Evolutionary conservation across 768 basidiomycete genomes (phyloP), one percentile per base, ranked within the genome.

Genomic region (Macrolepiota albuminosa): DNA sequence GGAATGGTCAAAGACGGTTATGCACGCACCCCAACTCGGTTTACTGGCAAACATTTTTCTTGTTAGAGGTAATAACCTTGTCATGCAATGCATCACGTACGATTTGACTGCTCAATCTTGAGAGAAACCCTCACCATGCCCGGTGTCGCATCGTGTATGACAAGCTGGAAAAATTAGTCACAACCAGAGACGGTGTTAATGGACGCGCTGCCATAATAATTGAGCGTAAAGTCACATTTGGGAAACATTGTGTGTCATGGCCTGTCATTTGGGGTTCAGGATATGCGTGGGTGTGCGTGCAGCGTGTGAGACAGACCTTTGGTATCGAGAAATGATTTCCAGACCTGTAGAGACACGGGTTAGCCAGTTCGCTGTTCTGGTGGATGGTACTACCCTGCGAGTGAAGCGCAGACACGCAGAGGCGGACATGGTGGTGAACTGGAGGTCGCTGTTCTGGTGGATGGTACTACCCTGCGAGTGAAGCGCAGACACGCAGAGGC

Each of bases 171-270:
- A 29, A 52, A 34, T 29, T 13, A 52, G 33, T 21, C 57, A 36
- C 36, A 14, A 26, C 6, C 16, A 18, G 11, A 18, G 24, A 11
- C 26, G 14, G 36, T 8, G 18, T 63, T 47, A 56, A 46, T 18
- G 26, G 4, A 56, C 42, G 29, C 45, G 29, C n/a, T 51, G 40
- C 50, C 43, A 52, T 26, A 40, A 34, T 54, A 48, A 26, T 40
- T 29, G 33, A 18, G 8, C 29, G 14, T 34, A 51, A 60, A 66
- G 78, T 64, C 67, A 91, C 89, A 64, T 89, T 86, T 1, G 90
- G 89, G 71, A 93, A 90, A 67, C 91, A 91, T 58, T 82, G 84
- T 21, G 81, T 79, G 67, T 93, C 91, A 68, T 93, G 91, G 6
- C 91, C 91, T 91, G 69, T 45, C 55, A 59, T 56, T 42, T 29